Evolutionary conservation across 148 eudicot species (phyloP).

Genomic region (Euryodendron excelsum): DNA sequence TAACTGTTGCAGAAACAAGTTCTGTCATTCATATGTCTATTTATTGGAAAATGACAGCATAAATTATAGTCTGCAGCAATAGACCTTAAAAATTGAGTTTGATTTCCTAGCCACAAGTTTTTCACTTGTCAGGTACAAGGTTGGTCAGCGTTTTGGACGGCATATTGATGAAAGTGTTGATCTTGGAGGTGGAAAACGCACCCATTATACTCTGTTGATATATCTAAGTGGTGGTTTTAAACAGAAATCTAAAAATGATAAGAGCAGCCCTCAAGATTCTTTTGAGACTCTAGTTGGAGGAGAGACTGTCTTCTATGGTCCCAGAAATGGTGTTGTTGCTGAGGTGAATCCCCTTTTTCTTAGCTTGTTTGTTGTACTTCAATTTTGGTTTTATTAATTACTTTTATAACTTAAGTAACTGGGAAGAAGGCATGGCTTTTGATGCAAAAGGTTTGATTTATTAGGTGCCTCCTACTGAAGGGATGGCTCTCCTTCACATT

Average conservation of each 20-base stretch:
- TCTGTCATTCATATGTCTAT: not conserved
- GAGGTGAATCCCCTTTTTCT: slow-evolving; percentile 46
- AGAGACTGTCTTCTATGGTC: slow-evolving; percentile 92
- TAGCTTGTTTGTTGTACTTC: not conserved
- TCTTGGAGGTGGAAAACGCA: slow-evolving; percentile 74
- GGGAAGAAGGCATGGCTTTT: not conserved
- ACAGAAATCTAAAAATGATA: slow-evolving; percentile 51
- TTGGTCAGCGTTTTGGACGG: slow-evolving; percentile 86
- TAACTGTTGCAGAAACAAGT: not conserved
- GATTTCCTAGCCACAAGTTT: not conserved
- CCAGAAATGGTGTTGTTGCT: slow-evolving; percentile 71
- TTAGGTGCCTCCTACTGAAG: slow-evolving; percentile 84
- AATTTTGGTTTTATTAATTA: not conserved
- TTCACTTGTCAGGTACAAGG: slow-evolving; percentile 62
- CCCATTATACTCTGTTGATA: slow-evolving; percentile 74
- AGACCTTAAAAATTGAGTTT: not conserved
- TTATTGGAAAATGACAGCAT: not conserved
- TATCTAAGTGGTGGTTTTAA: slow-evolving; percentile 73
- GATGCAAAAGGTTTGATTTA: slow-evolving; percentile 13
- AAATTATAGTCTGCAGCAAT: not conserved
- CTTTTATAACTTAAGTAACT: not conserved
- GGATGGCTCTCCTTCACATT: slow-evolving; percentile 90
- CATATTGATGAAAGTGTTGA: slow-evolving; percentile 92
- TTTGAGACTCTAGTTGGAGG: slow-evolving; percentile 77
- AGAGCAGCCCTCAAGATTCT: slow-evolving; percentile 33